Evolutionary conservation across 768 basidiomycete genomes (phyloP).

Genomic region (Termitomyces sp.): DNA sequence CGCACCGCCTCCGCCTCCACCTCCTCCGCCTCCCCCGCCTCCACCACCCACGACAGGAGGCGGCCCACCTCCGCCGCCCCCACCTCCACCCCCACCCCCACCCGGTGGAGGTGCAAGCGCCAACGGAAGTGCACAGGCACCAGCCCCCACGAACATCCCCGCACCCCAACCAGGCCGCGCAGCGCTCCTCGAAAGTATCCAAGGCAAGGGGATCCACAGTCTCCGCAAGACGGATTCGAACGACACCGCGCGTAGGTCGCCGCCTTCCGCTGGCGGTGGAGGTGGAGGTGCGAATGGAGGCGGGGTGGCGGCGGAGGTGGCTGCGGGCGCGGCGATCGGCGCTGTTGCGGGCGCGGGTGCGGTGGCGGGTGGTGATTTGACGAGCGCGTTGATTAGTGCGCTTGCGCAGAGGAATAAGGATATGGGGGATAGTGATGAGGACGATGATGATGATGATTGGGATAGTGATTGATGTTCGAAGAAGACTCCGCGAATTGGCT

Average conservation of each 20-base stretch:
- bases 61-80: slow-evolving; percentile 24
- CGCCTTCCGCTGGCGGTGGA: background rate
- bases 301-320: slow-evolving; percentile 36
- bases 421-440: slow-evolving; percentile 4
- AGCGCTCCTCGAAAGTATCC: slow-evolving; percentile 12
- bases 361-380: slow-evolving; percentile 67
- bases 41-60: slow-evolving; percentile 19
- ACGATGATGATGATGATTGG: slow-evolving; percentile 56
- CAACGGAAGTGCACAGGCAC: background rate
- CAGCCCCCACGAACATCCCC: slow-evolving; percentile 31
- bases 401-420: slow-evolving; percentile 81
- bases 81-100: slow-evolving; percentile 33
- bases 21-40: slow-evolving; percentile 20
- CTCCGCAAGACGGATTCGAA: slow-evolving; percentile 12
- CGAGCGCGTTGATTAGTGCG: slow-evolving; percentile 70
- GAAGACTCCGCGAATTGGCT: too few relatives aligned
- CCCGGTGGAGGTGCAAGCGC: slow-evolving; percentile 14
- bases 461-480: slow-evolving; percentile 41
- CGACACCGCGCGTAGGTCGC: background rate
- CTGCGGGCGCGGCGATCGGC: slow-evolving; percentile 28
- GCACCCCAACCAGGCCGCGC: slow-evolving; percentile 53
- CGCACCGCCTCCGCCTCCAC: slow-evolving; percentile 26
- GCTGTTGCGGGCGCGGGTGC: slow-evolving; percentile 26
- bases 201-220: slow-evolving; percentile 9
- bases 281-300: slow-evolving; percentile 19